Percentiles rank a stretch among this genome's conserved stretches.
Evolutionary conservation across 2,329 filamentous ascomycete genomes (phyloP).

Genomic region (Colletotrichum sidae): DNA sequence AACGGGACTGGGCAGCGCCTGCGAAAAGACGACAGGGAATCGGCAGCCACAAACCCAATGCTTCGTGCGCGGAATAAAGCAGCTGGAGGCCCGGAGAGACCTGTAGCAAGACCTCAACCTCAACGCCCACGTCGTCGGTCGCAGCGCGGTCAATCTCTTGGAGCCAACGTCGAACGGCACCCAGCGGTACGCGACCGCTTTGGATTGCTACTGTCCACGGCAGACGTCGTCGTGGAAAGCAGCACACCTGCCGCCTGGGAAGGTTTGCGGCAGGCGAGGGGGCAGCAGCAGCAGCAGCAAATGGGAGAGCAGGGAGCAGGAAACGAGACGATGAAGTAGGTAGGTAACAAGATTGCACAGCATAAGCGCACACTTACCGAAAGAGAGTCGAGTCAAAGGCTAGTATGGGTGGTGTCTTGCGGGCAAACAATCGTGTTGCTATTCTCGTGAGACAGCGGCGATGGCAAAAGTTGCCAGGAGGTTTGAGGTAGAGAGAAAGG

Average conservation of each 20-base stretch:
- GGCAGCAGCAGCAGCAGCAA: slow-evolving; percentile 6
- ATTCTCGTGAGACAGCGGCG: slow-evolving; percentile 24
- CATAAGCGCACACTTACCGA: background rate
- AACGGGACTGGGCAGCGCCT: slow-evolving; percentile 22
- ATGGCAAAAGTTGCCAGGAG: slow-evolving; percentile 4
- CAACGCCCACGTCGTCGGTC: no score
- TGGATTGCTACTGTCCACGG: slow-evolving; percentile 24
- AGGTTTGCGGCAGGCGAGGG: slow-evolving; percentile 15
- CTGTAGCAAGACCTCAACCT: no score
- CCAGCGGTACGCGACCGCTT: background rate
- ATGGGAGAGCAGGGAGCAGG: slow-evolving; percentile 11
- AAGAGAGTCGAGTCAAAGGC: background rate
- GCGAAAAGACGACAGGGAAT: slow-evolving; percentile 23
- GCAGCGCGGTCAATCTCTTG: no score
- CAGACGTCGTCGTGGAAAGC: slow-evolving; percentile 10
- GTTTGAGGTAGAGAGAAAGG: background rate
- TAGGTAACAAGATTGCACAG: background rate
- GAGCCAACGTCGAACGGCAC: no score
- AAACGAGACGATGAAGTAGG: background rate
- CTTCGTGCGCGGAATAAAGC: background rate
- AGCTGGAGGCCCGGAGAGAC: no score
- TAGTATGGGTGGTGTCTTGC: slow-evolving; percentile 1
- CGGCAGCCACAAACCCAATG: slow-evolving; percentile 25
- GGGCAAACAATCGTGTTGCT: background rate
- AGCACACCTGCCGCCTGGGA: slow-evolving; percentile 28